phyloP scores from a whole-genome alignment of 1,284 basidiomycete genomes.

The Leccinum subspadiceum region DNA sequence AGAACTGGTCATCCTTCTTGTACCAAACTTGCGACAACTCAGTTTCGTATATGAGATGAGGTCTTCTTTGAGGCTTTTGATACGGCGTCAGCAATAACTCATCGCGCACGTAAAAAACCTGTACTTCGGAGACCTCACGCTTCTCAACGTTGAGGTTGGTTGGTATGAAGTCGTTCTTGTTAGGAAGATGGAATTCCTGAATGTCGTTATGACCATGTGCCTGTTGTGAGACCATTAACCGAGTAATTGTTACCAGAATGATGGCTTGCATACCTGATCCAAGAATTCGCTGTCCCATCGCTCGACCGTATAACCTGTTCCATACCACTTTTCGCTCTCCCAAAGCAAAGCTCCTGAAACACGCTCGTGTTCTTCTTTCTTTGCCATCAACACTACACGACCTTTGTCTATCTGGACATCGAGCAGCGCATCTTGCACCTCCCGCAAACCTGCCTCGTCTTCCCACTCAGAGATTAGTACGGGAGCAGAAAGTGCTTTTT shows the following conservation, averaged over 20 bases:
- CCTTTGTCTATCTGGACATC: constrained; percentile 42
- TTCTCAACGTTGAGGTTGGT: constrained; percentile 83
- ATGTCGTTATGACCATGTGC: constrained; percentile 63
- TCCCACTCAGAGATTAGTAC: constrained; percentile 81
- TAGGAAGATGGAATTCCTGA: constrained; percentile 74
- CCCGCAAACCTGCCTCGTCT: constrained; percentile 47
- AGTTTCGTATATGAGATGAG: constrained; percentile 74
- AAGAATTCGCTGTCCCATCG: constrained; percentile 67
- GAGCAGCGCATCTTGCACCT: constrained; percentile 66
- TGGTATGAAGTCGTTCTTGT: constrained; percentile 88
- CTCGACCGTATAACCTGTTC: constrained; percentile 76
- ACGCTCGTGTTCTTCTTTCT: constrained; percentile 62
- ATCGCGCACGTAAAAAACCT: neutral
- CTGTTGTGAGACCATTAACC: constrained; percentile 27
- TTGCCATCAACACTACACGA: constrained; percentile 78
- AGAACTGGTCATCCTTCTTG: constrained; percentile 95
- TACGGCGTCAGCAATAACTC: constrained; percentile 1
- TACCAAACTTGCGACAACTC: constrained; percentile 80
- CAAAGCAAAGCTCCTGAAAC: constrained; percentile 51
- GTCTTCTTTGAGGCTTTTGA: constrained; percentile 66
- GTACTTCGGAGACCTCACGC: constrained; percentile 59
- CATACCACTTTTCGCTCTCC: constrained; percentile 82
- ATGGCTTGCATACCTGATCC: constrained; percentile 46
- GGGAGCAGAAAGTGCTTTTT: constrained; percentile 75
- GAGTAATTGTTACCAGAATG: neutral